phyloP scores from a whole-genome alignment of 2,329 filamentous ascomycete species.

The Keithomyces neogunnii region DNA sequence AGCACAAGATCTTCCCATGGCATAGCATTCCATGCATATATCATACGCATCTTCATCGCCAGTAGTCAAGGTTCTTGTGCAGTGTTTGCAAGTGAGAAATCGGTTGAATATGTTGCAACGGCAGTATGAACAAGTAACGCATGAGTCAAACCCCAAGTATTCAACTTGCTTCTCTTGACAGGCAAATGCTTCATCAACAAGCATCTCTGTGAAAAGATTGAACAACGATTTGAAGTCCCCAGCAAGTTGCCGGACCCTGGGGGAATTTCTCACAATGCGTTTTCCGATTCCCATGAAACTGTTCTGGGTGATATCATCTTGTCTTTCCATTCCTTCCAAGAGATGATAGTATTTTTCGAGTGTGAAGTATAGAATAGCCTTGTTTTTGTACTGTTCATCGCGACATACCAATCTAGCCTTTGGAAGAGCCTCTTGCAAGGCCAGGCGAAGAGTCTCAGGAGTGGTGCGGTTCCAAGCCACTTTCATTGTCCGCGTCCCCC shows the following conservation, averaged over 20 bases:
- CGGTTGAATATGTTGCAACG: constrained; percentile 95
- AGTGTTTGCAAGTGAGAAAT: constrained; percentile 86
- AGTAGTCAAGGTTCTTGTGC: constrained; percentile 56
- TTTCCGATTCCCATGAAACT: constrained; percentile 40
- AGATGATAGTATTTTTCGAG: constrained; percentile 68
- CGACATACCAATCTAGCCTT: constrained; percentile 86
- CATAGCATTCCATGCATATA: constrained; percentile 96
- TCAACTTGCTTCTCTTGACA: constrained; percentile 65
- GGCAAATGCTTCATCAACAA: constrained; percentile 81
- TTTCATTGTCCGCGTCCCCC: constrained; percentile 92
- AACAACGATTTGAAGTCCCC: constrained; percentile 80
- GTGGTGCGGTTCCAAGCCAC: constrained; percentile 97
- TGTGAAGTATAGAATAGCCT: constrained; percentile 86
- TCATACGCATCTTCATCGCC: constrained; percentile 83
- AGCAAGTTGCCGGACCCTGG: constrained; percentile 58
- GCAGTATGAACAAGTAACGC: constrained; percentile 93
- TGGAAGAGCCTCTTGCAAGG: constrained; percentile 77
- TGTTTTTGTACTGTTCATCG: constrained; percentile 98
- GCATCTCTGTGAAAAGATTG: constrained; percentile 64
- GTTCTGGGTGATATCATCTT: constrained; percentile 34
- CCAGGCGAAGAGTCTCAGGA: constrained; percentile 80
- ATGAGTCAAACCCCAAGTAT: constrained; percentile 74
- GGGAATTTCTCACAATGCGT: constrained; percentile 31
- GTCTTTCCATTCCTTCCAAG: constrained; percentile 45
- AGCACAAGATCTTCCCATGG: constrained; percentile 88